Base-by-base conservation (phyloP, 2,329 filamentous ascomycete species). In the Exophiala xenobiotica region DNA sequence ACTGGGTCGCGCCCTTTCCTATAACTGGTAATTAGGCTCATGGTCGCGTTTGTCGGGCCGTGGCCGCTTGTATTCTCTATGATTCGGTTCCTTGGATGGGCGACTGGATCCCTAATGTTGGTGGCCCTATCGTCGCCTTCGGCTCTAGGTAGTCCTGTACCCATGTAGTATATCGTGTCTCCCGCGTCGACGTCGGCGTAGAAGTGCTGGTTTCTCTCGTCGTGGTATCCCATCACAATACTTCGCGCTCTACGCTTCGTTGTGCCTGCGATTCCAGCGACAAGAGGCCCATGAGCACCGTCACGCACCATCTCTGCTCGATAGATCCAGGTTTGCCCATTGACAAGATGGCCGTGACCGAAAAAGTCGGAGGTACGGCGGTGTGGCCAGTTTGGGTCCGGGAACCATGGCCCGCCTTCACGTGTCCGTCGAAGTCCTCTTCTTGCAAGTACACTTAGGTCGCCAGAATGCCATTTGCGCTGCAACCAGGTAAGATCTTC, bases 131-230 rank as follows among this genome's bases (percentile, higher is more conserved):
- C 58, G n/a, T 64, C 58, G 63, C 63, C 35, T 71, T 69, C 49
- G n/a, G n/a, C n/a, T 37, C 49, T 26, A 16, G 9, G 18, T 1
- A 53, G 47, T 7, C 56, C 59, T 46, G 79, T 82, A 7, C 79
- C 78, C 49, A 72, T 76, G 63, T 83, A 81, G 37, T 69, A 64
- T 4, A 83, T 70, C 0, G 59, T 59, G 14, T 80, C 66, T 1
- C 79, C 78, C 11, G 73, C 42, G 60, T 83, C 80, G 5, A 65
- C 61, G 53, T 83, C 76, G 0, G 69, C 64, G 58, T 81, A 80
- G 0, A 54, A 63, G 1, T 70, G 70, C 0, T 71, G 68, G 3
- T 40, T 51, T 4, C 6, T n/a, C 18, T 37, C 29, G 22, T 54
- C 40, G 19, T 53, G 49, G 7, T 29, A 43, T 0, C 77, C 75